These are phyloP conservation scores for Lasiodiplodia theobromae DNA, from an alignment of 2,329 filamentous ascomycete species.

Conservation along the genomic window DNA sequence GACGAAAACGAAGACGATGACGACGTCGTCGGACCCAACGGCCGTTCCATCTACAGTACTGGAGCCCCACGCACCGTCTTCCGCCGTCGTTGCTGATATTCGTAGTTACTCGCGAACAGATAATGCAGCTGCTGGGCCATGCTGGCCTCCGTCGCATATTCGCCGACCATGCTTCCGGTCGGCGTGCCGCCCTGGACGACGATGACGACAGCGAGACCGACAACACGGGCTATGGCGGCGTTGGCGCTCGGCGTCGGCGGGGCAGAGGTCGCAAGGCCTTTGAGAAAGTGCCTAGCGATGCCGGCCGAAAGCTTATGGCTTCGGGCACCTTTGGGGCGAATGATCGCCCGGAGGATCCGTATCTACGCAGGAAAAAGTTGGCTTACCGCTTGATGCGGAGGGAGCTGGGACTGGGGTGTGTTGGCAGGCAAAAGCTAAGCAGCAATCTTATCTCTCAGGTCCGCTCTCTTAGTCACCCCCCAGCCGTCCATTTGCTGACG, in stretches of 20 bases:
- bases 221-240: conserved; percentile 46
- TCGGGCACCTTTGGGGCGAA: conserved; percentile 80
- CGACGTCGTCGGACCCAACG: conserved; percentile 44
- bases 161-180: conserved; percentile 40
- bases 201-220: conserved; percentile 49
- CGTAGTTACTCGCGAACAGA: conserved; percentile 56
- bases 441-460: conserved; percentile 75
- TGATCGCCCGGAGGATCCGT: conserved; percentile 58
- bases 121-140: conserved; percentile 62
- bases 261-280: conserved; percentile 63
- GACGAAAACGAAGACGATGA: conserved; percentile 38
- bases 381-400: conserved; percentile 78
- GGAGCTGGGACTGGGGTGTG: conserved; percentile 74
- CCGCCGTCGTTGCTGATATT: conserved; percentile 25
- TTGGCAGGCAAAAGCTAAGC: conserved; percentile 64
- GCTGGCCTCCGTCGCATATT: conserved; percentile 62
- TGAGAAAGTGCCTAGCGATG: conserved; percentile 83
- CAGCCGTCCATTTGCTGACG: not conserved
- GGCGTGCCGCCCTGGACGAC: conserved; percentile 38
- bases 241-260: conserved; percentile 49
- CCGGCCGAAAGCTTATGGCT: conserved; percentile 79
- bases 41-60: conserved; percentile 34
- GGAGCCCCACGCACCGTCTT: conserved; percentile 27
- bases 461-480: conserved; percentile 33
- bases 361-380: conserved; percentile 67